These are phyloP conservation scores for Ananas comosus DNA, from an alignment of 176 grass and related monocot genomes.

Conservation along the genomic window DNA sequence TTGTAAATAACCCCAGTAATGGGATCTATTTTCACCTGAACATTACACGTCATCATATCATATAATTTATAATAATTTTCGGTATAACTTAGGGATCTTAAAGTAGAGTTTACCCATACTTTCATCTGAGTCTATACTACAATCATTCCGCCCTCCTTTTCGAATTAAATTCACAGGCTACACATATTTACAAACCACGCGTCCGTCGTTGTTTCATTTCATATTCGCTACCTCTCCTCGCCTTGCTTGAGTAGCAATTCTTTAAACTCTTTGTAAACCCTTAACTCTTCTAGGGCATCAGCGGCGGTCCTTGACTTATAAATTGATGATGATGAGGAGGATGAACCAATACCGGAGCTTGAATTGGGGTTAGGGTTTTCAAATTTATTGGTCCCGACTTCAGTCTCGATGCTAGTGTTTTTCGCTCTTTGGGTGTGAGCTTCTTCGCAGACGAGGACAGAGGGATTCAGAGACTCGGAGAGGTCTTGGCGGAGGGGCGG, in stretches of 20 bases:
- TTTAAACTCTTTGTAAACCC: constrained; percentile 41
- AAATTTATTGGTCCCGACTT: constrained; percentile 38
- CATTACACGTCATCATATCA: no score
- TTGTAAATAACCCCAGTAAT: no score
- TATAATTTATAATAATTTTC: no score
- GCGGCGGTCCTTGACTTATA: constrained; percentile 34
- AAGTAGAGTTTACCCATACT: no score
- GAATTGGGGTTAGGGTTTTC: not conserved
- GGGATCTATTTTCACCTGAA: no score
- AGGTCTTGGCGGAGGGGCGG: constrained; percentile 36
- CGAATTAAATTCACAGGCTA: no score
- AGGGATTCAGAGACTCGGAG: constrained; percentile 8
- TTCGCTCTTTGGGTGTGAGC: constrained; percentile 23
- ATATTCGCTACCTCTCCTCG: not conserved
- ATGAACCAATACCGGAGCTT: constrained; percentile 19
- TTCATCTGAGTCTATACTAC: no score
- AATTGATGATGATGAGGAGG: not conserved
- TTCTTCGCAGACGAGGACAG: constrained; percentile 14
- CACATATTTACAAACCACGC: no score
- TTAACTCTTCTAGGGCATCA: constrained; percentile 61
- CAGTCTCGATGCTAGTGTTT: not conserved
- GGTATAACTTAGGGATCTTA: no score
- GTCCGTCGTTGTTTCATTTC: no score
- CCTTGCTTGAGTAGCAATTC: constrained; percentile 32
- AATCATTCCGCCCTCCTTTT: no score